These are phyloP conservation scores for Fusarium sp. DNA, from an alignment of 2,329 filamentous ascomycete species.

Conservation along the genomic window DNA sequence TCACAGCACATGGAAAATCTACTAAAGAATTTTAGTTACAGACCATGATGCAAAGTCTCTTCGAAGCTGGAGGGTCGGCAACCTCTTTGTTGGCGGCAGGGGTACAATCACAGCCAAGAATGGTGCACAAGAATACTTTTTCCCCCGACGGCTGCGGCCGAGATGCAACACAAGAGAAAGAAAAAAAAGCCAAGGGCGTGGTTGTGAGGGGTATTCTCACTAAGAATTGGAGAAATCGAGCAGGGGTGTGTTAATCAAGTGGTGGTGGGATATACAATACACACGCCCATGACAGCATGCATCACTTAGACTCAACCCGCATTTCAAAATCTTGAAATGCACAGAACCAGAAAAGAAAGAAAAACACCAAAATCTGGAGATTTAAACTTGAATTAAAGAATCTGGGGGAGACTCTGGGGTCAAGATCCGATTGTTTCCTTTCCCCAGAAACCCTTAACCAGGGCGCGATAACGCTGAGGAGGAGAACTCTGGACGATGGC, in stretches of 20 bases:
- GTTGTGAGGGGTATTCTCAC: constrained; percentile 11
- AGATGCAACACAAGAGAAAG: constrained; percentile 27
- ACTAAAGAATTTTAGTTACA: constrained; percentile 7
- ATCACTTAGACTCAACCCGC: not conserved
- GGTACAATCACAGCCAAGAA: not conserved
- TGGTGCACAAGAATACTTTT: not conserved
- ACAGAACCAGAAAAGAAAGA: not conserved
- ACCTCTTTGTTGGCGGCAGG: not conserved
- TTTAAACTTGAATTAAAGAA: constrained; percentile 25
- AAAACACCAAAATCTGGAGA: constrained; percentile 18
- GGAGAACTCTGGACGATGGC: constrained; percentile 31
- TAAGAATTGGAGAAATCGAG: constrained; percentile 28
- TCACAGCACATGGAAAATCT: constrained; percentile 9
- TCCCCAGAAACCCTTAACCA: constrained; percentile 20
- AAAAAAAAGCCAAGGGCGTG: constrained; percentile 2
- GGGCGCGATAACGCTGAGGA: constrained; percentile 3
- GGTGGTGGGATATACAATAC: not conserved
- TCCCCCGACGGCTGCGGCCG: constrained; percentile 36
- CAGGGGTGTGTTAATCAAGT: constrained; percentile 12
- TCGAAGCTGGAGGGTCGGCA: not conserved
- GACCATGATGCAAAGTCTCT: constrained; percentile 13
- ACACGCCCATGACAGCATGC: constrained; percentile 25
- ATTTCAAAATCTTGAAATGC: not conserved
- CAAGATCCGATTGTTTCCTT: constrained; percentile 28
- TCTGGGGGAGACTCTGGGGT: constrained; percentile 35